Evolutionary conservation across 495 filamentous ascomycete species (phyloP).

Genomic region (Bacidia gigantensis): DNA sequence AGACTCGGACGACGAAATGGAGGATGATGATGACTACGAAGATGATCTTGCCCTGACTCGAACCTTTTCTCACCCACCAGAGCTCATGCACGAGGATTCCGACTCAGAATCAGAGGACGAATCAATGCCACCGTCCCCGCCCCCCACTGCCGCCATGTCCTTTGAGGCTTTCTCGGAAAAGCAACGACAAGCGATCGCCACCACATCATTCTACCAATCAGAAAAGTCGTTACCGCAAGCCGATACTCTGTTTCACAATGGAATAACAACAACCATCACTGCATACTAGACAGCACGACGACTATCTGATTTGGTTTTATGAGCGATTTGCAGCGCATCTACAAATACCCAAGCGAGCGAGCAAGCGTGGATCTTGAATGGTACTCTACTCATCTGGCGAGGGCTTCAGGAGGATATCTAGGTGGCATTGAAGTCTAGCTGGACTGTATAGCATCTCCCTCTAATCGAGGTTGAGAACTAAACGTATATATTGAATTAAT

Average conservation of each 20-base stretch:
- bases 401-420: not conserved
- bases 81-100: constrained; percentile 55
- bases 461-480: constrained; percentile 2
- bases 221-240: constrained; percentile 21
- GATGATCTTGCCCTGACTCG: constrained; percentile 57
- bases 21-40: constrained; percentile 49
- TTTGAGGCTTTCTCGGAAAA: constrained; percentile 61
- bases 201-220: constrained; percentile 33
- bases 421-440: not conserved
- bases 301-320: constrained; percentile 26
- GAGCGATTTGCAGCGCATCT: constrained; percentile 25
- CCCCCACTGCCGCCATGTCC: constrained; percentile 36
- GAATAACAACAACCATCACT: constrained; percentile 32
- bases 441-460: constrained; percentile 3
- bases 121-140: constrained; percentile 75
- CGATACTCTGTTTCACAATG: constrained; percentile 39
- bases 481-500: not conserved
- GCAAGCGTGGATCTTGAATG: not conserved
- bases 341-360: constrained; percentile 25
- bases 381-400: not conserved
- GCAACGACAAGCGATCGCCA: constrained; percentile 40
- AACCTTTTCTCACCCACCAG: constrained; percentile 63
- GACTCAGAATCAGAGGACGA: constrained; percentile 62
- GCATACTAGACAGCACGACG: constrained; percentile 26
- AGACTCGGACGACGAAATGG: constrained; percentile 56